Evolutionary conservation across 345 rosid species (phyloP).

Genomic region (Eucalyptus regnans): DNA sequence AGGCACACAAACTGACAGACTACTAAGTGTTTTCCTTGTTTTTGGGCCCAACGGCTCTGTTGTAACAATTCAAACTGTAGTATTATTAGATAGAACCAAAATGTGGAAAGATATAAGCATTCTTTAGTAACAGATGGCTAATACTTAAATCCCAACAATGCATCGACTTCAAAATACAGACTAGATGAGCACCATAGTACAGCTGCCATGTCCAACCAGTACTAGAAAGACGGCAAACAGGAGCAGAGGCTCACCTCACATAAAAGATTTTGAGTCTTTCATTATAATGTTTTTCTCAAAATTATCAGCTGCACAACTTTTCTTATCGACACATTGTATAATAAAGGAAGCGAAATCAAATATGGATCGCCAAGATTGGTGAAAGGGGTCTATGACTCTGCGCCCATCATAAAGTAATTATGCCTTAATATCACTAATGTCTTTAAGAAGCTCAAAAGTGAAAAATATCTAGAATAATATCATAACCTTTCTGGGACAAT

Average conservation of each 20-base stretch:
- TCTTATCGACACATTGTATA: background rate
- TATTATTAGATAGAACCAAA: background rate
- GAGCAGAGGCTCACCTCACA: background rate
- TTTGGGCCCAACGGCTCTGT: background rate
- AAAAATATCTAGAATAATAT: background rate
- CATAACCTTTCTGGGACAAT: background rate
- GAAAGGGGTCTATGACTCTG: background rate
- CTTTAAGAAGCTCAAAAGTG: background rate
- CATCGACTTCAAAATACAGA: background rate
- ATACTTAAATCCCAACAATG: background rate
- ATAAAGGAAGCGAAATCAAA: background rate
- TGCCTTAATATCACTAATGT: background rate
- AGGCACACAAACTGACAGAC: background rate
- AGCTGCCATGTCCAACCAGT: background rate
- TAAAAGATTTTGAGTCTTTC: background rate
- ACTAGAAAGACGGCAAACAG: background rate
- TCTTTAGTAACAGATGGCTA: background rate
- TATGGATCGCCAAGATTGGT: background rate
- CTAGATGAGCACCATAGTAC: background rate
- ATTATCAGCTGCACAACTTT: background rate
- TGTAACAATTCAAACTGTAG: background rate
- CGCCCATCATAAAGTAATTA: background rate
- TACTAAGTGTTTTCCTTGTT: background rate
- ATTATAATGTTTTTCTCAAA: background rate
- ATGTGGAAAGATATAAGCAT: background rate